Evolutionary conservation across 2,329 filamentous ascomycete genomes (phyloP).

Genomic region (Trichoderma sp.): DNA sequence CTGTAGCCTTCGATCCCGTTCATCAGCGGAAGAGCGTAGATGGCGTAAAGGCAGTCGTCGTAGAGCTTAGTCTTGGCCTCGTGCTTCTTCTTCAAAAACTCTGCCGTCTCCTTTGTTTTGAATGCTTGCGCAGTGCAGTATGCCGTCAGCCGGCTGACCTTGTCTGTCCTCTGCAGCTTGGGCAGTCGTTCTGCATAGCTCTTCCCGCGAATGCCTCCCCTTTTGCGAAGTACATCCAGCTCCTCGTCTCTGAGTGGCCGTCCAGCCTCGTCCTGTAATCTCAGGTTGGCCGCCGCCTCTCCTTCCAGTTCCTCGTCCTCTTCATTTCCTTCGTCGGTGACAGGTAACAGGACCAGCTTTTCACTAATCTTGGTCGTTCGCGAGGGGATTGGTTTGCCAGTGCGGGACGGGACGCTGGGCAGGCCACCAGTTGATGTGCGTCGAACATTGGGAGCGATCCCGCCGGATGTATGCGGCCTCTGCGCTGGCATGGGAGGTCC

Average conservation of each 20-base stretch:
- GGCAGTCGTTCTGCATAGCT: slow-evolving; percentile 92
- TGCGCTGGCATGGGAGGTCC: slow-evolving; percentile 60
- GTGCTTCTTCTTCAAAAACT: slow-evolving; percentile 85
- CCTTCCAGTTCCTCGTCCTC: slow-evolving; percentile 61
- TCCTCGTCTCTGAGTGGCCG: slow-evolving; percentile 69
- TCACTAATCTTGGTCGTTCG: slow-evolving; percentile 93
- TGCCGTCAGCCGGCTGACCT: slow-evolving; percentile 85
- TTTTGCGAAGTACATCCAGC: slow-evolving; percentile 62
- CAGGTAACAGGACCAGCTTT: slow-evolving; percentile 92
- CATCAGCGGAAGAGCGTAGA: slow-evolving; percentile 88
- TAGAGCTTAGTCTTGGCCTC: slow-evolving; percentile 93
- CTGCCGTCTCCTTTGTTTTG: slow-evolving; percentile 83
- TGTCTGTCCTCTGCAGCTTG: slow-evolving; percentile 83
- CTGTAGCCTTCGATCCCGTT: slow-evolving; percentile 85
- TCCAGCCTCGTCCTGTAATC: slow-evolving; percentile 59
- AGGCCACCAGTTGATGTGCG: slow-evolving; percentile 42
- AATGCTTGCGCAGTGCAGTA: slow-evolving; percentile 96
- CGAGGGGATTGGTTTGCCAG: slow-evolving; percentile 68
- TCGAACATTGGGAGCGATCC: slow-evolving; percentile 29
- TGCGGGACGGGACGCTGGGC: slow-evolving; percentile 45
- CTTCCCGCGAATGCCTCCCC: slow-evolving; percentile 69
- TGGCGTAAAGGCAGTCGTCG: slow-evolving; percentile 94
- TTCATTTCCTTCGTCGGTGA: slow-evolving; percentile 65
- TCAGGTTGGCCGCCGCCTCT: slow-evolving; percentile 41
- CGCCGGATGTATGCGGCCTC: slow-evolving; percentile 30